Base-by-base conservation (phyloP, 257 asterid species). In the Scutellaria minor region DNA sequence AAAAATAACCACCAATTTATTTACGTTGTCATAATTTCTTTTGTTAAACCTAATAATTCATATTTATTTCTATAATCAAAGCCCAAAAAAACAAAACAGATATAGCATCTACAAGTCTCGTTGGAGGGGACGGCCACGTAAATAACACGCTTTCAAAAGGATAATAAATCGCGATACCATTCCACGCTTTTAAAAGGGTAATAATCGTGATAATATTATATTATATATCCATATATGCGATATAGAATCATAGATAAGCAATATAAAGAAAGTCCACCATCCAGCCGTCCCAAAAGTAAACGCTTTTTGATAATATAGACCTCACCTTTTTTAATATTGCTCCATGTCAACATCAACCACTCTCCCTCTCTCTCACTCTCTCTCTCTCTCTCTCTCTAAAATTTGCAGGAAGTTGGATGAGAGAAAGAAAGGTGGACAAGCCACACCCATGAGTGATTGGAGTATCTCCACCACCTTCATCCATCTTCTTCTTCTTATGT, bases 201-300 rank as follows among this genome's bases (percentile, higher is more conserved):
- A 72, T 31, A 74, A 48, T 42, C 65, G 45, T 56, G 1, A 8
- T 7, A 69, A 6, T 12, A 59, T 7, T 12, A 76, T 59, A 45
- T 9, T 8, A 44, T 24, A 54, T 53, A 58, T 47, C 35, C 50
- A 50, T 37, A 52, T 51, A 10, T 55, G 13, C 39, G 35, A 37
- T 7, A 42, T 5, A 52, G 8, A n/a, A 1, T 42, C 2, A 75
- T 15, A 52, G 0, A 66, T 20, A 75, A 44, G 60, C 46, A 56
- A 72, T 59, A 73, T 9, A 56, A 11, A 77, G 80, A 81, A 88
- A 86, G 90, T 85, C 93, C 88, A 85, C 91, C 82, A 83, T 77
- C 83, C 72, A 83, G 90, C 90, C 88, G 93, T 83, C 92, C 86
- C 81, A 71, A 88, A 90, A 92, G 98, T 92, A 92, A 92, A 92